Evolutionary conservation across 805 yeast species (phyloP), one percentile per base, ranked within the genome.

Genomic region (Ogataea wickerhamii): DNA sequence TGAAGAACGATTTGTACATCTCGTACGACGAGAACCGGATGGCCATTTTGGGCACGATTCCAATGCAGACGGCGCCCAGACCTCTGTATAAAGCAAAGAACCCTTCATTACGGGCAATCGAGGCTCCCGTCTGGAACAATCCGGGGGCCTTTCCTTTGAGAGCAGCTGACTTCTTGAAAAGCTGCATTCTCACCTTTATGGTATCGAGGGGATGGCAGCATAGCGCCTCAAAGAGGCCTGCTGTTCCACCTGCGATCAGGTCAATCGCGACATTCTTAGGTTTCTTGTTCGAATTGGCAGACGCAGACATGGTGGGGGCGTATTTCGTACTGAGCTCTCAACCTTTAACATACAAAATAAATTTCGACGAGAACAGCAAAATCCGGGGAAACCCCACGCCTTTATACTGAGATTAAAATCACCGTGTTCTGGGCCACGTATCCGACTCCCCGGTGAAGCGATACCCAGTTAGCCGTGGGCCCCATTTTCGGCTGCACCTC

Each of bases 201-300:
- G 98, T 91, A 61, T 91, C 98, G 53, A 91, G 74, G n/a, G 98
- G 98, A 64, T 91, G 98, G 63, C 98, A 91, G 62, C 91, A 80
- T 47, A 93, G 72, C n/a, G 98, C 98, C 71, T 91, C 98, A 59
- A 89, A 87, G 44, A 91, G 71, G 42, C 98, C 98, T 11, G 98
- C 98, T 6, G 91, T 80, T 55, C 98, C 98, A 53, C 98, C 98
- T 23, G 97, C 93, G 34, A 87, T 71, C 49, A 84, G 71, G 55
- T 83, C 88, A 40, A 81, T 73, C 10, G 79, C 75, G 18, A 81
- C 53, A 37, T 64, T 66, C 40, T 64, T 66, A 28, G 53, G 52
- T 41, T 41, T 55, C 32, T 47, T 47, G 44, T 51, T 49, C 7
- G 55, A 32, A 18, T 25, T 35, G 11, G 52, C 52, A 16, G 55